Base-by-base conservation (phyloP, 2,329 filamentous ascomycete genomes). In the Neofusicoccum cordaticola region DNA sequence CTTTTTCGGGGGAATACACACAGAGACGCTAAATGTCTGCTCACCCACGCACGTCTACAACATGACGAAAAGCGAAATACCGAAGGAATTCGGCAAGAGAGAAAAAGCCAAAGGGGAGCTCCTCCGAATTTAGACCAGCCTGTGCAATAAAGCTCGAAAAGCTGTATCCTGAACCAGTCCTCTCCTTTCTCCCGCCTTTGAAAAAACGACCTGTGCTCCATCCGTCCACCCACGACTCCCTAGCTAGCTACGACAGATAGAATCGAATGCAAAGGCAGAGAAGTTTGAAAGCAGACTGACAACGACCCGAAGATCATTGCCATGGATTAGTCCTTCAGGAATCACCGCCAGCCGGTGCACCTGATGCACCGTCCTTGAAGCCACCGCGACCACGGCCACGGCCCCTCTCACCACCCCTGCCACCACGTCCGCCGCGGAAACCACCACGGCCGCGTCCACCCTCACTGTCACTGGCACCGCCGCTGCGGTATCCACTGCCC, bases 401-500 rank as follows among this genome's bases (percentile, higher is more conserved):
- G 58, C 73, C 72, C 22, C 66, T 61, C 17, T 66, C 64, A 4
- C 64, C 80, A 64, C 83, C 89, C 68, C 85, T 81, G 70, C 85
- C 82, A 19, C 81, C 80, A 63, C 78, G 77, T 22, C 79, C 73
- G 37, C 74, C 68, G 17, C 74, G 72, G 60, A 73, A 71, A 27
- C 75, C 72, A 42, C 81, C 82, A 52, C 84, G 83, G 34, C 84
- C 84, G 66, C 86, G 84, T 66, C 91, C 89, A 68, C 84, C 82
- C 72, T 93, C 91, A 70, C 89, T 91, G 73, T 90, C 88, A 66
- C 89, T 93, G 65, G 91, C 92, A 62, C 88, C 91, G 63, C 90
- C 91, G 73, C 92, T 96, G 70, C 92, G 89, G 81, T 97, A 97
- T 66, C 92, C 92, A 70, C 90, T 90, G n/a, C 81, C 75, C 68